Evolutionary conservation across 345 rosid species (phyloP), one percentile per base, ranked within the genome.

Genomic region (Eucalyptus sp.): DNA sequence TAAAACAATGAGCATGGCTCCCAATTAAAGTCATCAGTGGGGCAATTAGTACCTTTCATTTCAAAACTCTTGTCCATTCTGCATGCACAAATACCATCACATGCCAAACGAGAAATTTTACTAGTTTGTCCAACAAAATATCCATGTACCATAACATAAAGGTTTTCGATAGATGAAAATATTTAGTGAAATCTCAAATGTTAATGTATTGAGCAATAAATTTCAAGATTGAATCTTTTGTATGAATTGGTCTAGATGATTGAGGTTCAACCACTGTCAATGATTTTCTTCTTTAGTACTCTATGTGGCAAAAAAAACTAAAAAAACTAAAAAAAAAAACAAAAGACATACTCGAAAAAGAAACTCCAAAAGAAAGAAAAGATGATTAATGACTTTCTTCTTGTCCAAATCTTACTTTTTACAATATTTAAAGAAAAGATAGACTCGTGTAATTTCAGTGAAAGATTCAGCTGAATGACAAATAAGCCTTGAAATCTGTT

Each of bases 331-430:
- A 58, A 56, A 58, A 3, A 37, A 58, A 1, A 25, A 1, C 37
- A 2, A 37, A 58, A 58, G 24, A 5, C 1, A 25, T 58, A 11
- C 7, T 25, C 0, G 66, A 12, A 0, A 11, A 60, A 60, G 7
- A 60, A 60, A 60, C 15, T 58, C 13, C n/a, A 58, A 58, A 58
- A 58, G 66, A 58, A 58, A 58, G n/a, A 58, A 25, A 58, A 58
- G 3, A 58, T 58, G 66, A 12, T 58, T 25, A 58, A 58, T 58
- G 64, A 3, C 62, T 56, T 24, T 56, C 29, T 56, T 56, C 0
- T 56, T 56, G 37, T 37, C 27, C 60, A 54, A 54, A 18, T 68
- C 14, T 25, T 25, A 58, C 64, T 58, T 27, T 37, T 58, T 25
- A 58, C 64, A 58, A 58, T 25, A 58, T 58, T 58, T 58, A 25